A percentile compares a stretch with the other conserved stretches of the same genome.
phyloP scores from a whole-genome alignment of 1,284 basidiomycete species.

The Fomitiporia mediterranea region DNA sequence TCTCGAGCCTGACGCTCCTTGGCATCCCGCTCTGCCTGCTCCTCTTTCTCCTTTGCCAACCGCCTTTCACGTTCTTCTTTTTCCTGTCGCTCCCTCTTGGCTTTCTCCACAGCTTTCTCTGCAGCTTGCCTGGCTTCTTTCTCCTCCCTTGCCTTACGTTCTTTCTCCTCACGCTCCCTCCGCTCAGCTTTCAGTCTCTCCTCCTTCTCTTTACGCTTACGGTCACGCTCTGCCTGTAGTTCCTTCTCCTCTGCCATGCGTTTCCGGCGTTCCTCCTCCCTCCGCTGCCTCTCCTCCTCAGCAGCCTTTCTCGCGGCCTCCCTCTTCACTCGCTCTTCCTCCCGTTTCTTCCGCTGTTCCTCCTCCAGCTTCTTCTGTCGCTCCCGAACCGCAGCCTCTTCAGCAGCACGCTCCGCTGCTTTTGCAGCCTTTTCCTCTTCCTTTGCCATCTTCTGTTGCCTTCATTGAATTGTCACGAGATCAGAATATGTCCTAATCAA shows the following conservation, averaged over 20 bases:
- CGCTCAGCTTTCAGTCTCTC: conserved; percentile 61
- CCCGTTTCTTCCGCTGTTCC: conserved; percentile 61
- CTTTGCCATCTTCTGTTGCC: conserved; percentile 87
- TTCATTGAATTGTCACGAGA: conserved; percentile 30
- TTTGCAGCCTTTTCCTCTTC: conserved; percentile 83
- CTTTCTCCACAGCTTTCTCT: conserved; percentile 45
- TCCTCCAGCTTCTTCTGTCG: conserved; percentile 61
- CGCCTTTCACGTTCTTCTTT: conserved; percentile 58
- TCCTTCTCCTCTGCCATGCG: conserved; percentile 67
- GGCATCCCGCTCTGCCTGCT: conserved; percentile 46
- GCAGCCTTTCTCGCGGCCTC: conserved; percentile 71
- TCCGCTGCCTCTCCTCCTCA: conserved; percentile 75
- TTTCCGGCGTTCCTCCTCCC: conserved; percentile 74
- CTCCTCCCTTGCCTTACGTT: conserved; percentile 54
- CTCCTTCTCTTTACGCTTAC: conserved; percentile 56
- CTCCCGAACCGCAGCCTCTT: conserved; percentile 68
- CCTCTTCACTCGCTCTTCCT: conserved; percentile 67
- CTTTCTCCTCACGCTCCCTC: conserved; percentile 61
- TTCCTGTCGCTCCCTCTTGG: conserved; percentile 47
- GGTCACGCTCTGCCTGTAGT: conserved; percentile 60
- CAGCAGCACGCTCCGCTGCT: conserved; percentile 78
- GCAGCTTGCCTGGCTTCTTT: conserved; percentile 46
- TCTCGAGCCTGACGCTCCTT: conserved; percentile 44
- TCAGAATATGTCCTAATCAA: conserved; percentile 8
- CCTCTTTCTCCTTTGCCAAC: conserved; percentile 55